Evolutionary conservation across 352 stramenopile species (phyloP).

Genomic region (Saprolegnia parasitica): DNA sequence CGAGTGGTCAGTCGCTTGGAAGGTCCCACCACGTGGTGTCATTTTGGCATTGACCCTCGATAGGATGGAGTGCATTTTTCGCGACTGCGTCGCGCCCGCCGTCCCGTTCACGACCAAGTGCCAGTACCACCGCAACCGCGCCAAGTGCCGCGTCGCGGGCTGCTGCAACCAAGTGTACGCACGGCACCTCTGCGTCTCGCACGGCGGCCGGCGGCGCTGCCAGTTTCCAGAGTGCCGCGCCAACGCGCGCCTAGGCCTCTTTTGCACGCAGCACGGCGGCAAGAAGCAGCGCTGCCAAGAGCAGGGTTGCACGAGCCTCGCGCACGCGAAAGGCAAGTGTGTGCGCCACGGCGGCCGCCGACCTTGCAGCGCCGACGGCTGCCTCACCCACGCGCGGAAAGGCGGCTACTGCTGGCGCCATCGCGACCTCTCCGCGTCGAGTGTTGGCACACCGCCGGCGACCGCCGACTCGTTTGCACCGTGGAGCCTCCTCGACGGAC

Average conservation of each 20-base stretch:
- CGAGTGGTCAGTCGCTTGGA: background rate
- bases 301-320: constrained; percentile 8
- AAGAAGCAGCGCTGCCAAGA: constrained; percentile 5
- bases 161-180: constrained; percentile 74
- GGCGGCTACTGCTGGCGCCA: constrained; percentile 16
- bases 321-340: constrained; percentile 2
- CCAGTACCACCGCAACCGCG: constrained; percentile 14
- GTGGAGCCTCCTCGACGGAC: background rate
- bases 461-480: background rate
- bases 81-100: background rate
- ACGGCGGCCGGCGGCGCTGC: constrained; percentile 57
- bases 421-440: background rate
- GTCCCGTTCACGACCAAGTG: background rate
- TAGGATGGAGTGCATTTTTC: background rate
- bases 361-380: background rate
- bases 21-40: background rate
- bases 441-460: too few species aligned
- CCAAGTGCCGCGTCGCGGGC: constrained; percentile 28
- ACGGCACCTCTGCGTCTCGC: constrained; percentile 64
- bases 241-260: constrained; percentile 41
- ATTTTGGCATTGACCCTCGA: background rate
- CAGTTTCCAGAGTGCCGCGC: constrained; percentile 70
- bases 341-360: constrained; percentile 8
- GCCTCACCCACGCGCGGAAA: constrained; percentile 1
- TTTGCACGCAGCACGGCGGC: constrained; percentile 11